Evolutionary conservation across 1,284 basidiomycete species (phyloP).

Genomic region (Xerocomus subilludens): DNA sequence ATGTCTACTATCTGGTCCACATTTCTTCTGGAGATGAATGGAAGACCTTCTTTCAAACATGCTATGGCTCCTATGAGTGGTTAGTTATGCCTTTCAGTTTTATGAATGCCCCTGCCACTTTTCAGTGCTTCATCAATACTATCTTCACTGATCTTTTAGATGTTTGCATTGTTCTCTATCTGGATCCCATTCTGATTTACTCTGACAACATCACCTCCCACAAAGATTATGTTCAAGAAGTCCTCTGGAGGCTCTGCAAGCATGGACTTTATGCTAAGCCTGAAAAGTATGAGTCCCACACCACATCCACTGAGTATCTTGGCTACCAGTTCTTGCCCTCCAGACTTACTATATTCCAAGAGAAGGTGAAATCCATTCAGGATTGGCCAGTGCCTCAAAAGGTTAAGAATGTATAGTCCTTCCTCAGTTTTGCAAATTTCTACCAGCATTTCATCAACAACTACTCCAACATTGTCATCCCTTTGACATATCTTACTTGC

Average conservation of each 20-base stretch:
- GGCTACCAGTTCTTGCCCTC: neutral
- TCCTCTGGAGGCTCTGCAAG: neutral
- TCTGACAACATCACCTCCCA: neutral
- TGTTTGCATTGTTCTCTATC: neutral
- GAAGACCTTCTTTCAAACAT: too few relatives aligned
- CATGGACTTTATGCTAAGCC: neutral
- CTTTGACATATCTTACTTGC: neutral
- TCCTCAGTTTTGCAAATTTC: neutral
- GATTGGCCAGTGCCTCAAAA: neutral
- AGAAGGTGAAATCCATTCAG: neutral
- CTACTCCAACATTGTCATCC: neutral
- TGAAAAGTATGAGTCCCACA: neutral
- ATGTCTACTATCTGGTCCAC: too few relatives aligned
- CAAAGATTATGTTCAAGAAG: neutral
- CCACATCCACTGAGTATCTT: neutral
- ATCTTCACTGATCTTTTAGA: neutral
- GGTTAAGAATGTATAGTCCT: neutral
- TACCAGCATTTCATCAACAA: neutral
- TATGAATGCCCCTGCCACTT: too few relatives aligned
- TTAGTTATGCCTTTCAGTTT: too few relatives aligned
- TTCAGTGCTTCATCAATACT: too few relatives aligned
- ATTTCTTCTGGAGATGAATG: too few relatives aligned
- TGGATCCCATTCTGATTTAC: neutral
- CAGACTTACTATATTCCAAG: neutral
- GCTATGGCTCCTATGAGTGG: too few relatives aligned